Evolutionary conservation across 495 filamentous ascomycete species (phyloP).

Genomic region (Sabuloglossum arenarium): DNA sequence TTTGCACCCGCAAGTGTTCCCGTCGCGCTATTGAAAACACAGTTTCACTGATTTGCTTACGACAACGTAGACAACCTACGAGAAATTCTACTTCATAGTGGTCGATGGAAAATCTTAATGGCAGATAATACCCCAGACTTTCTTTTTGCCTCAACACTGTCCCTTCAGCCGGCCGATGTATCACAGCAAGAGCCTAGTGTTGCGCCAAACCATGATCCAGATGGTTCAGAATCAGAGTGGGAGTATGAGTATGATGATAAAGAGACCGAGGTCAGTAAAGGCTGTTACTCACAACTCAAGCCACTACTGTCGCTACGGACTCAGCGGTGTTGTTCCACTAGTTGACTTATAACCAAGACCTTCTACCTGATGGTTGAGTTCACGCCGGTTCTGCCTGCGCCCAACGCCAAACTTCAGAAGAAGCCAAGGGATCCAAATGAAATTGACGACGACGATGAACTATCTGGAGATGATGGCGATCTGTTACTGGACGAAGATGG

Average conservation of each 20-base stretch:
- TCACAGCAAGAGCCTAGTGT: neutral
- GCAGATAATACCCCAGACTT: neutral
- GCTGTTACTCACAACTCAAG: neutral
- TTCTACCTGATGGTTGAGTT: constrained; percentile 6
- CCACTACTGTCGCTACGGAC: neutral
- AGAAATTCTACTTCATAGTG: neutral
- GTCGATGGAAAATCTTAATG: neutral
- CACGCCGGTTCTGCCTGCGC: neutral
- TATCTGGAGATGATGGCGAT: constrained; percentile 1
- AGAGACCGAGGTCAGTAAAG: constrained; percentile 2
- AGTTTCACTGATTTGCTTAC: neutral
- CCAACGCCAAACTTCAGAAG: neutral
- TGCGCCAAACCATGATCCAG: neutral
- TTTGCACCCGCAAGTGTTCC: no score
- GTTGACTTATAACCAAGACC: neutral
- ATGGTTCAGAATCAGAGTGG: constrained; percentile 3
- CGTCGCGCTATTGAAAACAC: no score
- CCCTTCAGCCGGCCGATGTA: neutral
- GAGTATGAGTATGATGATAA: constrained; percentile 7
- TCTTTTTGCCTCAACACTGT: neutral
- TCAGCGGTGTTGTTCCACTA: neutral
- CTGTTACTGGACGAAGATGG: neutral
- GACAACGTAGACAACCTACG: neutral
- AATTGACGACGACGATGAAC: constrained; percentile 4
- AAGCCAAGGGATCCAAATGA: constrained; percentile 5